These are phyloP conservation scores for Incumbomyces lentus DNA, from an alignment of 2,329 filamentous ascomycete genomes.

Conservation along the genomic window DNA sequence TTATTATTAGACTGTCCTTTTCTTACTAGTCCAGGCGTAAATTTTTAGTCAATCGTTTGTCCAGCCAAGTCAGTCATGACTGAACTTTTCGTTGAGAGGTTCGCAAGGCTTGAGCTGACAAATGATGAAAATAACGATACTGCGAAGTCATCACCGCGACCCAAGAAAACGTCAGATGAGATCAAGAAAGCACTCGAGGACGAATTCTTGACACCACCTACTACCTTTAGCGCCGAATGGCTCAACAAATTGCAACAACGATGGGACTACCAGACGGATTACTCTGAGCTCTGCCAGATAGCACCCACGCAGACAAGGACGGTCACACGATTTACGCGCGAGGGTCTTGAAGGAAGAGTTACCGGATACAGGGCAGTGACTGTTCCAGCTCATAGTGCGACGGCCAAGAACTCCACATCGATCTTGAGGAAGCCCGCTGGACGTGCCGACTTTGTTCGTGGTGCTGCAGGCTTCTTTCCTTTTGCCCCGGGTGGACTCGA, in stretches of 20 bases:
- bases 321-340: slow-evolving; percentile 82
- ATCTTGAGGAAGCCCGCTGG: slow-evolving; percentile 75
- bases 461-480: slow-evolving; percentile 85
- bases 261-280: slow-evolving; percentile 75
- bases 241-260: slow-evolving; percentile 77
- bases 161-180: slow-evolving; percentile 17
- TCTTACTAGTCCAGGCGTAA: no score
- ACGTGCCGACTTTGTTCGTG: slow-evolving; percentile 81
- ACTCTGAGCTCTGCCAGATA: slow-evolving; percentile 73
- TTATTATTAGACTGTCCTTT: no score
- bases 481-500: slow-evolving; percentile 88
- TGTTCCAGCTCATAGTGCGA: slow-evolving; percentile 76
- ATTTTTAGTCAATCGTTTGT: background rate
- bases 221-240: slow-evolving; percentile 73
- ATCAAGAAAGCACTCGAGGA: slow-evolving; percentile 62
- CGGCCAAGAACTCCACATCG: slow-evolving; percentile 90
- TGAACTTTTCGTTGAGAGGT: slow-evolving; percentile 1
- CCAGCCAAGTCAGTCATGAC: background rate
- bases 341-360: slow-evolving; percentile 84
- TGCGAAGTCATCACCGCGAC: background rate
- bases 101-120: slow-evolving; percentile 1
- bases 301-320: slow-evolving; percentile 88
- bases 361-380: slow-evolving; percentile 93
- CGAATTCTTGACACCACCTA: slow-evolving; percentile 69
- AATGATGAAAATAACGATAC: background rate